These are phyloP conservation scores for Claviceps africana DNA, from an alignment of 2,329 filamentous ascomycete species.

Conservation along the genomic window DNA sequence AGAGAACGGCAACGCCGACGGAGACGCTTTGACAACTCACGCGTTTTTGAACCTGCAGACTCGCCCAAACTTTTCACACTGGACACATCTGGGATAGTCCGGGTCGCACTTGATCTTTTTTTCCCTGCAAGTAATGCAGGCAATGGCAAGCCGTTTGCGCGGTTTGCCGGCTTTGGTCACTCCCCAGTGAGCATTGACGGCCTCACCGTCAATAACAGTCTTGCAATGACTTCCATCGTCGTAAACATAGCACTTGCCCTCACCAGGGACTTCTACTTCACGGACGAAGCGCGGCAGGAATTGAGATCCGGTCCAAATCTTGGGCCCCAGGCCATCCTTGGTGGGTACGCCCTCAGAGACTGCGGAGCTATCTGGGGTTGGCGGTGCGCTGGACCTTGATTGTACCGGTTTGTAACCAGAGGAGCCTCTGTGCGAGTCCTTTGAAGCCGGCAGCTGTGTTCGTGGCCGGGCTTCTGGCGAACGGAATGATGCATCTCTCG, in stretches of 20 bases:
- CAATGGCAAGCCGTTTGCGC: slow-evolving; percentile 77
- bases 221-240: slow-evolving; percentile 75
- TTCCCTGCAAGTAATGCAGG: slow-evolving; percentile 84
- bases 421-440: slow-evolving; percentile 17
- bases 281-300: slow-evolving; percentile 53
- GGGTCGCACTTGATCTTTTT: slow-evolving; percentile 98
- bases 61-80: slow-evolving; percentile 83
- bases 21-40: slow-evolving; percentile 45
- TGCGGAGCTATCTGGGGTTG: slow-evolving; percentile 15
- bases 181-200: slow-evolving; percentile 83
- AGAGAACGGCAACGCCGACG: not conserved
- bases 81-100: slow-evolving; percentile 71
- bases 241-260: slow-evolving; percentile 74
- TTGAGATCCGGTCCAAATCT: slow-evolving; percentile 56
- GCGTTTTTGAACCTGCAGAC: slow-evolving; percentile 76
- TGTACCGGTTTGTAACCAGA: slow-evolving; percentile 14
- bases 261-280: slow-evolving; percentile 55
- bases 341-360: slow-evolving; percentile 30
- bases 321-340: slow-evolving; percentile 50
- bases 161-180: slow-evolving; percentile 91
- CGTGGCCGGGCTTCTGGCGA: slow-evolving; percentile 22
- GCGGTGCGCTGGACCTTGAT: slow-evolving; percentile 13
- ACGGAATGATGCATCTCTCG: slow-evolving; percentile 23
- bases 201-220: slow-evolving; percentile 71
- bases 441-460: slow-evolving; percentile 23